These are phyloP conservation scores for Cryptococcus wingfieldii DNA, from an alignment of 1,284 basidiomycete genomes.

Conservation along the genomic window DNA sequence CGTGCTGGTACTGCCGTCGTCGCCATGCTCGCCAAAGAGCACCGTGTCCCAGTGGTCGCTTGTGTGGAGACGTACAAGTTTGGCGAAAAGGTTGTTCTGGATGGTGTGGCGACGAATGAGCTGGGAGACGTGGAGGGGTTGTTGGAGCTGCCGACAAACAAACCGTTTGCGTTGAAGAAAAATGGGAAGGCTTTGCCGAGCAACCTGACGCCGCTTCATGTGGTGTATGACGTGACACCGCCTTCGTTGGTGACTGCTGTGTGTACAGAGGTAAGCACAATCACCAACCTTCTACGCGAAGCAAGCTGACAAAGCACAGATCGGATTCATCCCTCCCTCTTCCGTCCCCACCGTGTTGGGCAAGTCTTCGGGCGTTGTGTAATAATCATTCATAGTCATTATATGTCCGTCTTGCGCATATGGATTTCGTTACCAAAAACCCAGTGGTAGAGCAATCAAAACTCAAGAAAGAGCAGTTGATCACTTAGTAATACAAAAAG, in stretches of 20 bases:
- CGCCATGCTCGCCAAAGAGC: constrained; percentile 89
- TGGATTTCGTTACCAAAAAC: not conserved
- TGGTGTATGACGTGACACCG: constrained; percentile 88
- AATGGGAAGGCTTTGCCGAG: constrained; percentile 10
- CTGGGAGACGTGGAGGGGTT: constrained; percentile 58
- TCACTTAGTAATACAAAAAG: not conserved
- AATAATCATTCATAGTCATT: constrained; percentile 1
- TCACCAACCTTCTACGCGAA: not conserved
- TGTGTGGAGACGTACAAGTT: constrained; percentile 99
- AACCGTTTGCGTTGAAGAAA: constrained; percentile 24
- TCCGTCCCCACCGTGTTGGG: constrained; percentile 52
- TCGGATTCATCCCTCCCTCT: constrained; percentile 77
- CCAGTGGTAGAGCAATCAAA: not conserved
- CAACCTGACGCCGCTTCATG: constrained; percentile 68
- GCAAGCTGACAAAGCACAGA: constrained; percentile 14
- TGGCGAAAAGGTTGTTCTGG: constrained; percentile 85
- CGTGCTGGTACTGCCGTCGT: constrained; percentile 92
- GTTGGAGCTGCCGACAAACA: constrained; percentile 21
- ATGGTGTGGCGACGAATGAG: constrained; percentile 95
- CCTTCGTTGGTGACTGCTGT: constrained; percentile 88
- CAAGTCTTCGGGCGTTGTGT: constrained; percentile 33
- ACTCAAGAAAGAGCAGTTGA: not conserved
- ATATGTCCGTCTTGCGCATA: not conserved
- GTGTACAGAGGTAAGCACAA: constrained; percentile 73
- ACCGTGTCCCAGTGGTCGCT: constrained; percentile 87